Evolutionary conservation across 2,329 filamentous ascomycete species (phyloP), one percentile per base, ranked within the genome.

Genomic region (Nigrospora osmanthi): DNA sequence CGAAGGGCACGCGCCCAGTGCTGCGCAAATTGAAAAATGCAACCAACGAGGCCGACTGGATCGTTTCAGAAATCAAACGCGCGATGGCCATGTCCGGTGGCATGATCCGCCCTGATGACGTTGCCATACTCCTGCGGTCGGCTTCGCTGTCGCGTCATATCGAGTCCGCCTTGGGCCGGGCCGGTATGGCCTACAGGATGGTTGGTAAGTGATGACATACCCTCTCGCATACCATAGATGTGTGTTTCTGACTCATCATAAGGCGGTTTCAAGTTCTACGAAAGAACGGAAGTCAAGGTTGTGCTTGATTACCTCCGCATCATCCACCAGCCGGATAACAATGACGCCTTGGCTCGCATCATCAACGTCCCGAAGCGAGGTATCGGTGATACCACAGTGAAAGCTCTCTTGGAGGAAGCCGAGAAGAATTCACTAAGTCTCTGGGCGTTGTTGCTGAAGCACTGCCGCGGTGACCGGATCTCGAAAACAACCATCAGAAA

Each of bases 181-280:
- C 81, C 11, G 89, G 89, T 1, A 81, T 97, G 35, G 77, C 89
- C 1, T 98, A 97, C 64, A 82, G 82, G 41, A 96, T 97, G 90
- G 83, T 97, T 42, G 91, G 85, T 55, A 57, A 52, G 67, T 64
- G 43, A 19, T 44, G 30, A 43, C 35, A 7, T 39, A 7, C 31
- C 17, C 35, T 37, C 19, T 44, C 16, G 23, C 23, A 10, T 28
- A 28, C 23, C 4, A 28, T 28, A 10, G 23, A 28, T 6, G 23
- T 34, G 37, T n/a, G 38, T 41, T 50, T 42, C 54, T 44, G 35
- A 38, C 43, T 51, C 19, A 34, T 42, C 41, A 4, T 6, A 35
- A 69, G 67, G 80, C 34, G 91, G 93, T 2, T 80, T 81, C 50
- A 86, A 87, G 47, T 98, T 98, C 61, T 97, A 94, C 57, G 93